These are phyloP conservation scores for Nakaseomyces uthaithaninus DNA, from an alignment of 1,139 yeast genomes.

Conservation along the genomic window DNA sequence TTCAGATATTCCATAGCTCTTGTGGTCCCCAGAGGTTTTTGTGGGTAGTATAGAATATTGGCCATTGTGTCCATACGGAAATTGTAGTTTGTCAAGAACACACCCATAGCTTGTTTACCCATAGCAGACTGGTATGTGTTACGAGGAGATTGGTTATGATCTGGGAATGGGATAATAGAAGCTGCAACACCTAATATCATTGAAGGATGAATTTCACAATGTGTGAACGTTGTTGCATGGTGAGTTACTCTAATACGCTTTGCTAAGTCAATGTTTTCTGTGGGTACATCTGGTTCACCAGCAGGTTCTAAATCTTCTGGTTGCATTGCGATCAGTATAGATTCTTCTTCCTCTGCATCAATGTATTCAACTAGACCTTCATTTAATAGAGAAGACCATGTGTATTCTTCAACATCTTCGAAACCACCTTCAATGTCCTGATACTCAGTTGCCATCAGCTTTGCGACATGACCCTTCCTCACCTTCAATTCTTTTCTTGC, in stretches of 20 bases:
- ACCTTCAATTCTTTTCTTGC: conserved; percentile 72
- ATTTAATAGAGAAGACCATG: conserved; percentile 77
- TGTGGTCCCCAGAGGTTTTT: conserved; percentile 98
- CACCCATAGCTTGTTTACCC: conserved; percentile 99
- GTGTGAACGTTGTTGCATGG: conserved; percentile 83
- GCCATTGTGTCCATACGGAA: conserved; percentile 99
- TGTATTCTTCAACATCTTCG: conserved; percentile 52
- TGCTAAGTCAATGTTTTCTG: conserved; percentile 44
- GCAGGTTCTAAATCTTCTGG: conserved; percentile 87
- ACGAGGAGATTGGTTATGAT: conserved; percentile 98
- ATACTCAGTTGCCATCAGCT: conserved; percentile 58
- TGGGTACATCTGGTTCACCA: conserved; percentile 37
- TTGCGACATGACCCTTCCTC: conserved; percentile 74
- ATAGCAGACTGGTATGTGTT: conserved; percentile 98
- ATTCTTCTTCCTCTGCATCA: conserved; percentile 97
- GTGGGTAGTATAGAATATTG: conserved; percentile 92
- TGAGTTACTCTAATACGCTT: conserved; percentile 76
- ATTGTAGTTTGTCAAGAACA: conserved; percentile 87
- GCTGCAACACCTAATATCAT: conserved; percentile 99
- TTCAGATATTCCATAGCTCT: conserved; percentile 96
- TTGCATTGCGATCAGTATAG: conserved; percentile 97
- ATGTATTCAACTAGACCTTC: conserved; percentile 90
- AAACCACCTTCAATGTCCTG: conserved; percentile 45
- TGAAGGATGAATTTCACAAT: conserved; percentile 97
- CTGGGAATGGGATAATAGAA: conserved; percentile 98